These are phyloP conservation scores for Diphasiastrum complanatum DNA, from an alignment of 83 land plant genomes.

Conservation along the genomic window DNA sequence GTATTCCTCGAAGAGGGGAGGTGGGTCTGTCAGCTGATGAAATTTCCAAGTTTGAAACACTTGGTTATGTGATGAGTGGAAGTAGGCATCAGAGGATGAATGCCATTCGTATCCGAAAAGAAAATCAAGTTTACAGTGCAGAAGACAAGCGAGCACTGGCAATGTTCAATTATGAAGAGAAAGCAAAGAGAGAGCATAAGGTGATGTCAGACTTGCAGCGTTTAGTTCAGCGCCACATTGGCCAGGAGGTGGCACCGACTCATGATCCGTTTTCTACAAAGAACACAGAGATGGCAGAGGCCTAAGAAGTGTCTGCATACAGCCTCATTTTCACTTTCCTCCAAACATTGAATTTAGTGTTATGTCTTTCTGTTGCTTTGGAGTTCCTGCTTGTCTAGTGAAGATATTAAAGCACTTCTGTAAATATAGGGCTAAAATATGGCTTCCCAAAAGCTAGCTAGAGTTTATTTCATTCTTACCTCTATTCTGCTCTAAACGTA, in stretches of 20 bases:
- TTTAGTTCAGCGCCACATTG: constrained; percentile 81
- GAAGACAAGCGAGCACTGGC: constrained; percentile 97
- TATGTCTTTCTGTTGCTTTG: too few species aligned
- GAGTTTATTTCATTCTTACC: too few species aligned
- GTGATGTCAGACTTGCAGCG: constrained; percentile 97
- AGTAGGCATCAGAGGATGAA: constrained; percentile 99
- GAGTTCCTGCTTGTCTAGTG: too few species aligned
- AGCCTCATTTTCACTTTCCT: too few species aligned
- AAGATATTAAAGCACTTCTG: too few species aligned
- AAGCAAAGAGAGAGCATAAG: constrained; percentile 91
- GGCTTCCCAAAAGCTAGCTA: too few species aligned
- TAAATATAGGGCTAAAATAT: too few species aligned
- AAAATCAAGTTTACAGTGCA: constrained; percentile 99
- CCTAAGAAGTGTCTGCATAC: too few species aligned
- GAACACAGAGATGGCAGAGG: constrained; percentile 26
- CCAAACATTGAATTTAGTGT: too few species aligned
- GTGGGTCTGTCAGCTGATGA: constrained; percentile 99
- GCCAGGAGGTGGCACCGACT: constrained; percentile 72
- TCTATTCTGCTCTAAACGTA: too few species aligned
- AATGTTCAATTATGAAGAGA: constrained; percentile 97
- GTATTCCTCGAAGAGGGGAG: constrained; percentile 99
- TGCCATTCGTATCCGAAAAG: constrained; percentile 97
- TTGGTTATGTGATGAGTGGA: constrained; percentile 99
- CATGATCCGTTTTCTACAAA: constrained; percentile 80
- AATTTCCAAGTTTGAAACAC: constrained; percentile 80